Conservation (phyloP, 148 eudicot genomes). For the Rhododendron mucronatum region DNA sequence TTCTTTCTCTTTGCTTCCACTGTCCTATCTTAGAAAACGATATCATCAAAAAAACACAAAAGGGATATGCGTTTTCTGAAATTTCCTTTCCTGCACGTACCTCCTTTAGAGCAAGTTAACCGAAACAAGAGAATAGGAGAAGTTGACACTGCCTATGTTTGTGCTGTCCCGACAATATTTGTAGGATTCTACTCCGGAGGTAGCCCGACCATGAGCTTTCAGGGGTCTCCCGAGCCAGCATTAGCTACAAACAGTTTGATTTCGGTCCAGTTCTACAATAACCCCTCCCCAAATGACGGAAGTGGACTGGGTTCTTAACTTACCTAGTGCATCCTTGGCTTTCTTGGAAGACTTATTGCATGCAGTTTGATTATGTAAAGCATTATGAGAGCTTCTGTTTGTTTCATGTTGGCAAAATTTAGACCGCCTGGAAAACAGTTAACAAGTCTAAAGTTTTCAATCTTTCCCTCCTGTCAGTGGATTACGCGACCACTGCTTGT, state of each 20-base stretch:
- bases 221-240: constrained; percentile 57
- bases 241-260: constrained; percentile 33
- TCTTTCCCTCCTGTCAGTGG: background rate
- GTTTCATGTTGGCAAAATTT: background rate
- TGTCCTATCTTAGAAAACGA: too few relatives aligned
- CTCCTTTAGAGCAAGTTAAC: background rate
- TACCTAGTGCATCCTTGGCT: constrained; percentile 27
- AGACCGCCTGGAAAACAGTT: background rate
- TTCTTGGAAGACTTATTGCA: background rate
- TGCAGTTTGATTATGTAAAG: background rate
- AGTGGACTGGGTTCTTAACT: constrained; percentile 23
- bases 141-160: background rate
- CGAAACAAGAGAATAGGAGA: background rate
- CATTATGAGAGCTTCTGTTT: background rate
- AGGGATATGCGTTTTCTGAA: too few relatives aligned
- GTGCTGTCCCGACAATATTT: background rate
- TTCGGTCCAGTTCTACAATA: constrained; percentile 34
- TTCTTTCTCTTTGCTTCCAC: background rate
- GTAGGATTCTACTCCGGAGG: constrained; percentile 42
- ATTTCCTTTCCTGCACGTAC: too few relatives aligned
- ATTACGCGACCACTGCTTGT: background rate
- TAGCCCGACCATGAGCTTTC: constrained; percentile 18
- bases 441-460: background rate
- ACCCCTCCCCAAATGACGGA: constrained; percentile 25
- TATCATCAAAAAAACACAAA: too few relatives aligned